These are phyloP conservation scores for Fistulina hepatica DNA, from an alignment of 1,284 basidiomycete species.

Conservation along the genomic window DNA sequence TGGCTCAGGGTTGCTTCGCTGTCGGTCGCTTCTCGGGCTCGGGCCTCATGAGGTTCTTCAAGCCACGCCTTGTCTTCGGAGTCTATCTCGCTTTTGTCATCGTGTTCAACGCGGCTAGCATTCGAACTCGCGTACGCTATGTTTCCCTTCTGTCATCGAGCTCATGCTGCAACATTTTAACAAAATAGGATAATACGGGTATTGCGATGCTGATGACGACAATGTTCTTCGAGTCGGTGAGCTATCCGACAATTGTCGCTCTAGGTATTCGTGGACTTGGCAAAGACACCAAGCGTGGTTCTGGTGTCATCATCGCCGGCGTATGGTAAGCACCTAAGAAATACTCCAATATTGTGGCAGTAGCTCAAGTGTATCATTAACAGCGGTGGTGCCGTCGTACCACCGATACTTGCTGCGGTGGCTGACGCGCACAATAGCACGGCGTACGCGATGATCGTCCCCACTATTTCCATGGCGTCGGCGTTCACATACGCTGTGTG, in stretches of 20 bases:
- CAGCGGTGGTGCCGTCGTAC: slow-evolving; percentile 13
- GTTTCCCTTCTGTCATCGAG: not conserved
- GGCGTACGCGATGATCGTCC: slow-evolving; percentile 24
- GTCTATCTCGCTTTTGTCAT: slow-evolving; percentile 21
- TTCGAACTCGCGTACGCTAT: too few relatives aligned
- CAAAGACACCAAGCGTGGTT: slow-evolving; percentile 25
- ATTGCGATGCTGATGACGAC: slow-evolving; percentile 23
- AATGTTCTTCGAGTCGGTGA: slow-evolving; percentile 27
- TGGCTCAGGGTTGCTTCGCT: slow-evolving; percentile 25
- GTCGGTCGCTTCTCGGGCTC: slow-evolving; percentile 24
- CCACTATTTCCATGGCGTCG: slow-evolving; percentile 22
- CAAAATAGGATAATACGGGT: slow-evolving; percentile 18
- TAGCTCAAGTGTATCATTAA: not conserved
- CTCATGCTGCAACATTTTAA: too few relatives aligned
- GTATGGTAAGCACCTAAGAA: slow-evolving; percentile 25
- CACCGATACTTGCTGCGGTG: slow-evolving; percentile 23
- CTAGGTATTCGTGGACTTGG: slow-evolving; percentile 26
- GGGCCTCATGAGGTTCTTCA: slow-evolving; percentile 22
- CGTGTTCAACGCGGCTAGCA: slow-evolving; percentile 22
- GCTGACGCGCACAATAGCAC: slow-evolving; percentile 24
- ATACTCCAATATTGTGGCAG: slow-evolving; percentile 4
- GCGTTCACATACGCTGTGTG: slow-evolving; percentile 21
- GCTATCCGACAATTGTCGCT: slow-evolving; percentile 27
- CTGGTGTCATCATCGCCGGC: slow-evolving; percentile 24
- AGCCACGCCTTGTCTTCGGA: slow-evolving; percentile 22